Evolutionary conservation across 2,329 filamentous ascomycete species (phyloP).

Genomic region (Trichoderma hamatum): DNA sequence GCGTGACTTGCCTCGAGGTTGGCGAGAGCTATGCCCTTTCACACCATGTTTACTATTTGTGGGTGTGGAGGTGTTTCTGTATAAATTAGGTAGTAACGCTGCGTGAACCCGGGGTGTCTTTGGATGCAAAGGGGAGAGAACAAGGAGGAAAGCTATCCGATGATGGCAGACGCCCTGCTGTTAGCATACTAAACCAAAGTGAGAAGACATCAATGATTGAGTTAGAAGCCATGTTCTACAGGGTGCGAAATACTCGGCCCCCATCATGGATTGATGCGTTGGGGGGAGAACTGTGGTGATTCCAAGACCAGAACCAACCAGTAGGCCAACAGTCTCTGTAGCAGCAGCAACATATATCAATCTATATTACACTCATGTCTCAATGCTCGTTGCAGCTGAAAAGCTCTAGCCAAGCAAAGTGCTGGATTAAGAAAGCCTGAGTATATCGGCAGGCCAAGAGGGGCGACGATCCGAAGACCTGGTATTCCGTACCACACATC

Average conservation of each 20-base stretch:
- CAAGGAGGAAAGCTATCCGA: neutral
- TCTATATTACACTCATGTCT: neutral
- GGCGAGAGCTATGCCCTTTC: neutral
- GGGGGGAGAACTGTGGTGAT: neutral
- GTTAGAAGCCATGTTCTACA: neutral
- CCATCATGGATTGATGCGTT: neutral
- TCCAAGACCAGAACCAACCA: neutral
- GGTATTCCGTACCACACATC: slow-evolving; percentile 6
- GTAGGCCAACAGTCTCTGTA: neutral
- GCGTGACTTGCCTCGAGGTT: slow-evolving; percentile 9
- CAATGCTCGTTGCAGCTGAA: neutral
- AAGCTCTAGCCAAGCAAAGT: neutral
- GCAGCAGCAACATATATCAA: neutral
- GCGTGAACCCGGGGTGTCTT: neutral
- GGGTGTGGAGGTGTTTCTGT: slow-evolving; percentile 4
- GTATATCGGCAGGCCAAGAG: neutral
- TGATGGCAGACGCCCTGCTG: neutral
- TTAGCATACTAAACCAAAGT: neutral
- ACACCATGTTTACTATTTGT: slow-evolving; percentile 1
- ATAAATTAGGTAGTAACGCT: neutral
- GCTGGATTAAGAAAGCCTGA: neutral
- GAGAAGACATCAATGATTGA: neutral
- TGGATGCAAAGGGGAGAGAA: neutral
- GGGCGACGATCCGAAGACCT: slow-evolving; percentile 12
- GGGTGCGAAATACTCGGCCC: neutral